Base-by-base conservation (phyloP, 1,284 basidiomycete species). In the Ganoderma multipileum region DNA sequence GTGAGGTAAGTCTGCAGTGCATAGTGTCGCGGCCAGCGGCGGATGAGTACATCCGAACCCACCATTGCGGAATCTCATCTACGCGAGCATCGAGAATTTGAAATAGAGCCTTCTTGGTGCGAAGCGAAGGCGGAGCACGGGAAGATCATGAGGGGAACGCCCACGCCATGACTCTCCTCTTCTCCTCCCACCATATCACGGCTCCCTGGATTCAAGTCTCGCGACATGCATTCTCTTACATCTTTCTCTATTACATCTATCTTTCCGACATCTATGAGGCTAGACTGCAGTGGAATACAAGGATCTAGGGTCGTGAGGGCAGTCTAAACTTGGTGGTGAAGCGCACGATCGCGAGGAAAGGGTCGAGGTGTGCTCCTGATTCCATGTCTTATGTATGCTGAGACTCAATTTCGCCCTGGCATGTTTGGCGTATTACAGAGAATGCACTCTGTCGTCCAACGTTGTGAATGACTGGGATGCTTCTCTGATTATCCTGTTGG, bases 161-260 rank as follows among this genome's bases (percentile, higher is more conserved):
- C 52, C 52, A 54, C 26, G 55, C 28, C 63, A 60, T 30, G 44
- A 68, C 55, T n/a, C 30, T 23, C 68, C 44, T 65, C 64, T 63
- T 68, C 55, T 16, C 30, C 30, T 6, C 30, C 6, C 41, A n/a
- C 28, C 44, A 67, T 58, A 6, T 60, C 5, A 33, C 16, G 33
- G 33, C 14, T 23, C 38, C 38, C 38, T 18, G 6, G 20, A 16
- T 7, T 33, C 33, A n/a, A n/a, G 7, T n/a, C 23, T 28, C 23
- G 52, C 30, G 18, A 18, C 30, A 7, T 20, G 57, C 9, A n/a
- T 7, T 1, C 33, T 33, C 38, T 39, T 39, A 3, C 41, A 42
- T 11, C 23, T 12, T 14, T 5, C 47, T 26, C 11, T 26, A 50
- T 50, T 3, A 9, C 23, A 14, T 14, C 23, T 26, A 26, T 23